Evolutionary conservation across 768 basidiomycete genomes (phyloP).

Genomic region (Pisolithus albus): DNA sequence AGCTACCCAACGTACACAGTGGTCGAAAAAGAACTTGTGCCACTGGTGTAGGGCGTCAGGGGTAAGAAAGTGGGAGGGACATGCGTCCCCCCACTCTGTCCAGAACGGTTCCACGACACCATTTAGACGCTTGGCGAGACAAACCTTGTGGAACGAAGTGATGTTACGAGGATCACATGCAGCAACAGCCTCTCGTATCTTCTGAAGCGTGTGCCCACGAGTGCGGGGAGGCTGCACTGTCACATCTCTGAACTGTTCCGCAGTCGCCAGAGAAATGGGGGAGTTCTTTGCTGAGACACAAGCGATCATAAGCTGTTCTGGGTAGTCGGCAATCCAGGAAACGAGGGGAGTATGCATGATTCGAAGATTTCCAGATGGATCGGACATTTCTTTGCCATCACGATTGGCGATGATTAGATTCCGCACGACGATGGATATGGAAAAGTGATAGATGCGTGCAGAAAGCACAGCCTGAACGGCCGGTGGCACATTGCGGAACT

Average conservation of each 20-base stretch:
- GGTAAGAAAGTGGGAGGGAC: too few species aligned
- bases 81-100: too few species aligned
- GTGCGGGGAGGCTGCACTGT: too few species aligned
- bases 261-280: constrained; percentile 9
- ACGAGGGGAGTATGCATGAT: constrained; percentile 9
- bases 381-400: constrained; percentile 23
- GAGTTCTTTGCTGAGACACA: constrained; percentile 9
- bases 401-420: constrained; percentile 25
- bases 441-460: constrained; percentile 22
- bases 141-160: too few species aligned
- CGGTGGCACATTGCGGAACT: constrained; percentile 15
- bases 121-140: too few species aligned
- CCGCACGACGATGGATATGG: constrained; percentile 23
- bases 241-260: constrained; percentile 11
- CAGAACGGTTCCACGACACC: too few species aligned
- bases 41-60: too few species aligned
- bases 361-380: constrained; percentile 7
- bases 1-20: too few species aligned
- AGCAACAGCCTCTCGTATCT: too few species aligned
- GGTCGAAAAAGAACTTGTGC: too few species aligned
- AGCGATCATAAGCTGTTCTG: constrained; percentile 12
- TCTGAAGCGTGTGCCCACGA: too few species aligned
- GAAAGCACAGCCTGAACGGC: constrained; percentile 23
- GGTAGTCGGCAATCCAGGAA: constrained; percentile 14
- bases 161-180: too few species aligned